Evolutionary conservation across 495 filamentous ascomycete species (phyloP), one percentile per base, ranked within the genome.

Genomic region (Penicillium dipodomyicola): DNA sequence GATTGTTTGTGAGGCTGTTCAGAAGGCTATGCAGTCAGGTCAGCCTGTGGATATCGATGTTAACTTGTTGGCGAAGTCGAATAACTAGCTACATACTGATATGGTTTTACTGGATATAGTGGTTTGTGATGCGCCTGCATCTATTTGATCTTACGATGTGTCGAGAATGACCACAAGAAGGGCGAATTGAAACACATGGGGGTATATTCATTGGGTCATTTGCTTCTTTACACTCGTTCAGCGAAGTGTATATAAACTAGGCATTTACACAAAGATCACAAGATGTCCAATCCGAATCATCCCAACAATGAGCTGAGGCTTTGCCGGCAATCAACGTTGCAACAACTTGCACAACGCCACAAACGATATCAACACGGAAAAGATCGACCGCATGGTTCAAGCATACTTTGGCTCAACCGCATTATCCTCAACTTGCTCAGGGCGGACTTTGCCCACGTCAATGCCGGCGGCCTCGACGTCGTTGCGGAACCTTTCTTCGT

Each of bases 401-500:
- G 51, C 59, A 55, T 42, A 63, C 58, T 67, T 66, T 23, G 39
- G 30, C 52, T 55, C 15, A n/a, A 45, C 35, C 33, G 41, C 27
- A 46, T 39, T n/a, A 30, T 58, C 52, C 45, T 70, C 67, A 10
- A 70, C 30, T 41, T 65, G 61, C 55, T 68, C 55, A 9, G 27
- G 23, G 5, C 40, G 46, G 32, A 57, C 20, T 59, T 71, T 71
- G n/a, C 30, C 48, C 3, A 44, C 49, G 25, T 58, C 59, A 25
- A 66, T 30, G 19, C 69, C 67, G 23, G 65, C 64, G 23, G 68
- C 78, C 58, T 79, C 75, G 5, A 76, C 66, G 44, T 82, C 78
- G n/a, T 72, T 72, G 30, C 81, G 69, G 68, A 84, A 83, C 23
- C 72, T 71, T 52, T 76, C 78, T 22, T 84, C 82, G 32, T 81